Evolutionary conservation across 805 yeast species (phyloP).

Genomic region (Ogataea philodendri): DNA sequence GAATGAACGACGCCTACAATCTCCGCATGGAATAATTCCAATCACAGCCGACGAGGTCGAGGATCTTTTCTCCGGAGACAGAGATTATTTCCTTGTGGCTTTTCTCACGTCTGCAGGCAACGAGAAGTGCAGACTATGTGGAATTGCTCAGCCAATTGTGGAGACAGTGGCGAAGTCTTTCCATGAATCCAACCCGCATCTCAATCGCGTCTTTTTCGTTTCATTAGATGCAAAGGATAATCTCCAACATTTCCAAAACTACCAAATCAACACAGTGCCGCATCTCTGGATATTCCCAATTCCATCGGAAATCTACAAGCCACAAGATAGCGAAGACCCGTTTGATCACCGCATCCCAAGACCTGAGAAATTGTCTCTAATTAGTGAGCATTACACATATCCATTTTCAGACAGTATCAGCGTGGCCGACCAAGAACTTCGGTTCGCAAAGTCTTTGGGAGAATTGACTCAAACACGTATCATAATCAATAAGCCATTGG

Average conservation of each 20-base stretch:
- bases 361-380: constrained; percentile 18
- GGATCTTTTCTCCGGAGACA: constrained; percentile 42
- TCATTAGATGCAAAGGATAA: constrained; percentile 52
- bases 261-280: constrained; percentile 55
- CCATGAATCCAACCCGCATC: constrained; percentile 41
- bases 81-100: constrained; percentile 51
- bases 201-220: constrained; percentile 44
- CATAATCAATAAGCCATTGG: constrained; percentile 42
- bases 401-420: constrained; percentile 28
- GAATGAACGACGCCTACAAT: constrained; percentile 12
- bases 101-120: constrained; percentile 44
- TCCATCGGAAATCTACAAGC: constrained; percentile 16
- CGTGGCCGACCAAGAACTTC: constrained; percentile 38
- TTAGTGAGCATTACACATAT: constrained; percentile 29
- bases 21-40: constrained; percentile 39
- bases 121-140: constrained; percentile 50
- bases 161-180: constrained; percentile 44
- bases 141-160: constrained; percentile 40
- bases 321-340: constrained; percentile 36
- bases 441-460: constrained; percentile 55
- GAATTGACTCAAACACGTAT: constrained; percentile 44
- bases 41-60: constrained; percentile 42
- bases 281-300: constrained; percentile 63
- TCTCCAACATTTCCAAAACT: constrained; percentile 37
- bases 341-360: constrained; percentile 17